phyloP scores from a whole-genome alignment of 306 rosid genomes.

The Purshia tridentata region DNA sequence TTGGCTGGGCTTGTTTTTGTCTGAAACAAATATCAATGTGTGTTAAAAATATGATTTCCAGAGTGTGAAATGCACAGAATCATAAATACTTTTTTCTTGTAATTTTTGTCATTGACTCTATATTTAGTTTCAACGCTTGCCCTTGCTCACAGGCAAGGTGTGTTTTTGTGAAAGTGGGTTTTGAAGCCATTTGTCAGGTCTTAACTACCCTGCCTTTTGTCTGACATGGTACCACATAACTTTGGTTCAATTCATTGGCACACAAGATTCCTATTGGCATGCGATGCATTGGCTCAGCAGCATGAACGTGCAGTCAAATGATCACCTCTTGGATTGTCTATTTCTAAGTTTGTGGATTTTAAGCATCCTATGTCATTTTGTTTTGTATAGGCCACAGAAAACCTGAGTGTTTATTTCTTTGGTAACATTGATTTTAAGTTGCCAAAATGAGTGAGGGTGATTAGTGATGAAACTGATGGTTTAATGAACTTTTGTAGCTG shows the following conservation, averaged over 20 bases:
- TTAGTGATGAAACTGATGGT: neutral
- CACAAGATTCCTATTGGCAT: neutral
- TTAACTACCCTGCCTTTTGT: neutral
- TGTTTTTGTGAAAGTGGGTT: neutral
- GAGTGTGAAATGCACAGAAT: neutral
- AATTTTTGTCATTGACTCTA: neutral
- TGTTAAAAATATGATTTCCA: neutral
- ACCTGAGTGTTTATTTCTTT: neutral
- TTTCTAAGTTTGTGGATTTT: constrained; percentile 3
- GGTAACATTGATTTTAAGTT: neutral
- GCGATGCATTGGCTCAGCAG: neutral
- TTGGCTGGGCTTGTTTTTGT: neutral
- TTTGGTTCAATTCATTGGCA: neutral
- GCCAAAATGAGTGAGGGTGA: neutral
- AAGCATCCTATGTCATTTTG: neutral
- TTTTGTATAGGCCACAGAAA: neutral
- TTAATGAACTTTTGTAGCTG: neutral
- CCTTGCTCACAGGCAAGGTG: neutral
- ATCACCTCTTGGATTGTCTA: constrained; percentile 8
- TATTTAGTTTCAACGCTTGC: neutral
- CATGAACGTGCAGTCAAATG: neutral
- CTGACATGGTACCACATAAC: neutral
- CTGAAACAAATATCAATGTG: neutral
- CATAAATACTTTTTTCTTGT: neutral
- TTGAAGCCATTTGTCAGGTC: neutral